Base-by-base conservation (phyloP, 371 early-diverging fungal species). In the Cladochytrium tenue region DNA sequence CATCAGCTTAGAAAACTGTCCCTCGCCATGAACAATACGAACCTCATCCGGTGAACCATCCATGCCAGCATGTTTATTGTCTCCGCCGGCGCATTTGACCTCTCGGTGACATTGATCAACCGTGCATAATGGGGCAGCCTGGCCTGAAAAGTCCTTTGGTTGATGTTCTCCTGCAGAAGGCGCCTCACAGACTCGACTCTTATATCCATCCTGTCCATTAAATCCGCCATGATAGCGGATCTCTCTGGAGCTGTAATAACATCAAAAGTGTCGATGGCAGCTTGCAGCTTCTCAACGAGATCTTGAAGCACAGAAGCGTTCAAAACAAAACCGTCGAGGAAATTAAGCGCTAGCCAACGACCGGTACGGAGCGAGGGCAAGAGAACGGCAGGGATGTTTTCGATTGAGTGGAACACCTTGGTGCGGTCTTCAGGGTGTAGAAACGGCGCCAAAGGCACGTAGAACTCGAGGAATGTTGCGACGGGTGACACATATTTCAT, bases 1-100 rank as follows among this genome's bases (percentile, higher is more conserved):
- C 13, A 43, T 13, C 0, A 1, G 17, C 25, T n/a, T 34, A 31
- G 34, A 58, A 66, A 34, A 50, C 50, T 5, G 32, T 20, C 20
- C 7, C 58, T 36, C 25, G 30, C 20, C 1, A 59, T 27, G 1
- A 34, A 25, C 3, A 1, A 35, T 17, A 33, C 56, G 30, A 15
- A 67, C 67, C 52, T 67, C 32, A 67, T 27, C 27, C 50, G 32
- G 0, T 34, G 51, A 10, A 61, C 53, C 17, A 67, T 4, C 26
- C 35, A 26, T 23, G 23, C 26, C 20, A 61, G 55, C 17, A 62
- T 67, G 2, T 32, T 30, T 10, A 66, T 51, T 7, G 30, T 32
- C 34, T 60, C 67, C 17, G 52, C 62, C 3, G 51, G 17, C 26
- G 36, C 31, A 13, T 65, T 17, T 5, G 52, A 25, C 27, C n/a